Conservation (phyloP, 2,329 filamentous ascomycete genomes). For the Hymenoscyphus fraxineus region DNA sequence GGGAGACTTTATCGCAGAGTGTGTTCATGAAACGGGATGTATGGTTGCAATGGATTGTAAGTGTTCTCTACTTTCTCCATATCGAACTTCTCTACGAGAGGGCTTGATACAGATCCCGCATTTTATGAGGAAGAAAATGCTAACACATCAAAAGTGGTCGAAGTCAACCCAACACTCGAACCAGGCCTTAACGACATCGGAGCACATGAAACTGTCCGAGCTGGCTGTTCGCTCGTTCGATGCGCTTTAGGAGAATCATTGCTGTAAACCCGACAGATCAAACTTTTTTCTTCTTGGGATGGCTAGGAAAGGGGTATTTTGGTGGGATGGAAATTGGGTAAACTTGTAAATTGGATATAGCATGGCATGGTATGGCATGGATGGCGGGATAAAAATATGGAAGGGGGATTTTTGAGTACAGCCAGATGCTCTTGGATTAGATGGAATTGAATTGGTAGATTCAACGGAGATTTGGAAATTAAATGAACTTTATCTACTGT, state of each 20-base stretch:
- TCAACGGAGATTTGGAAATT: too few relatives aligned
- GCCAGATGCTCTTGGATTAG: not conserved
- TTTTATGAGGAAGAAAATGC: not conserved
- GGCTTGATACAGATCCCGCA: not conserved
- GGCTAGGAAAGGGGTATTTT: slow-evolving; percentile 1
- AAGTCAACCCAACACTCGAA: slow-evolving; percentile 73
- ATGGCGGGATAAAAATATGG: not conserved
- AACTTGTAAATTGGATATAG: not conserved
- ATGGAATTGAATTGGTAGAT: too few relatives aligned
- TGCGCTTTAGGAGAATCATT: slow-evolving; percentile 91
- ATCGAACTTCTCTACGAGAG: not conserved
- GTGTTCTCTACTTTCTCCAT: not conserved
- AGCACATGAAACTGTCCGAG: slow-evolving; percentile 80
- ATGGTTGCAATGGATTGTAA: slow-evolving; percentile 67
- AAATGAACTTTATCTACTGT: too few relatives aligned
- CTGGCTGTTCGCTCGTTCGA: slow-evolving; percentile 85
- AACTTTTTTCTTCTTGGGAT: not conserved
- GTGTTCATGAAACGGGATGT: slow-evolving; percentile 74
- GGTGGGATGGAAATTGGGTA: not conserved
- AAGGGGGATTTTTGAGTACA: not conserved
- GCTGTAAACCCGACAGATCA: slow-evolving; percentile 47
- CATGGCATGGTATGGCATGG: not conserved
- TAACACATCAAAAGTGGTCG: slow-evolving; percentile 49
- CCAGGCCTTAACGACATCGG: slow-evolving; percentile 53
- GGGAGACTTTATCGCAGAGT: slow-evolving; percentile 94